Percentiles rank a stretch among this genome's conserved stretches.
Conservation (phyloP, 495 filamentous ascomycete genomes). For the Viridothelium virens region DNA sequence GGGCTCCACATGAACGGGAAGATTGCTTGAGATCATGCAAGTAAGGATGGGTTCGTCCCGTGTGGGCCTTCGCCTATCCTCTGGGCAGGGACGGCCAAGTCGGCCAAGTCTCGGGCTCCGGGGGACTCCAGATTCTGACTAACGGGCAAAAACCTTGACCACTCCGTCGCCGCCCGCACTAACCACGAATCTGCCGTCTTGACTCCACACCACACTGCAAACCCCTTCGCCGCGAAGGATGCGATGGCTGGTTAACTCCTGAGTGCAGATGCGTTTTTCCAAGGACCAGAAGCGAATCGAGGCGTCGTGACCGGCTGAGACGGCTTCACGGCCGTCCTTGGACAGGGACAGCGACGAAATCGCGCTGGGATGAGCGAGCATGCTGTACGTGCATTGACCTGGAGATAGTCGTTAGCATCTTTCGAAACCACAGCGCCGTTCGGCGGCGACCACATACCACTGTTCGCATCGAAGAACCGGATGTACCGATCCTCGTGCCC, state of each 20-base stretch:
- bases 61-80: too few species aligned
- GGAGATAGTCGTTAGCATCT: slow-evolving; percentile 10
- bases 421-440: not conserved
- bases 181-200: slow-evolving; percentile 89
- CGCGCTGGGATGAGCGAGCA: slow-evolving; percentile 89
- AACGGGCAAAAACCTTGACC: slow-evolving; percentile 86
- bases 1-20: too few species aligned
- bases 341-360: slow-evolving; percentile 86
- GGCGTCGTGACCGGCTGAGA: slow-evolving; percentile 92
- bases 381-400: slow-evolving; percentile 99
- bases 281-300: slow-evolving; percentile 95
- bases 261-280: slow-evolving; percentile 85
- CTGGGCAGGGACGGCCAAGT: too few species aligned
- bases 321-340: slow-evolving; percentile 87
- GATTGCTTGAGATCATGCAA: too few species aligned
- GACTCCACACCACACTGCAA: slow-evolving; percentile 86
- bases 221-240: slow-evolving; percentile 93
- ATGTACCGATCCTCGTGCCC: slow-evolving; percentile 95
- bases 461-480: slow-evolving; percentile 96
- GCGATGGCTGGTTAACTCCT: slow-evolving; percentile 86
- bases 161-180: slow-evolving; percentile 93
- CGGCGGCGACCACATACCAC: slow-evolving; percentile 56
- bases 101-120: too few species aligned
- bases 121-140: not conserved
- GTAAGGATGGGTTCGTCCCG: too few species aligned